A percentile compares a stretch with the other conserved stretches of the same genome.
Evolutionary conservation across 176 grass and related monocot species (phyloP).

Genomic region (Coix lacrymajobi): DNA sequence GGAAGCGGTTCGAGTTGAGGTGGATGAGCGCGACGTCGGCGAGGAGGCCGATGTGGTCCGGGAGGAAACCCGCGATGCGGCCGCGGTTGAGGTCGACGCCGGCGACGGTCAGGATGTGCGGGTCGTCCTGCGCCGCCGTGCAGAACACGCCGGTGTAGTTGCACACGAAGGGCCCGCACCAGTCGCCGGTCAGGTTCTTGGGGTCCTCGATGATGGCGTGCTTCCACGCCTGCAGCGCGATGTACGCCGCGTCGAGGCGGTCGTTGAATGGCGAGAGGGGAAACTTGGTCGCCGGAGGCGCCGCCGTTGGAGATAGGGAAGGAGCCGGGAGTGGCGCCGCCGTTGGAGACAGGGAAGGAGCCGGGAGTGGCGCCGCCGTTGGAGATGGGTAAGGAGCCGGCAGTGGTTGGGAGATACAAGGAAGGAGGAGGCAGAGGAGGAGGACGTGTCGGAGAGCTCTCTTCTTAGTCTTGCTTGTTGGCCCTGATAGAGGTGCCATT

Average conservation of each 20-base stretch:
- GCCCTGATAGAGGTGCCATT: constrained; percentile 17
- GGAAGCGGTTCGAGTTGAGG: constrained; percentile 76
- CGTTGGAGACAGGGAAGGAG: constrained; percentile 37
- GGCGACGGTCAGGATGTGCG: constrained; percentile 63
- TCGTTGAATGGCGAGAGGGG: constrained; percentile 72
- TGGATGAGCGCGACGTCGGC: constrained; percentile 64
- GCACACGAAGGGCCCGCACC: constrained; percentile 78
- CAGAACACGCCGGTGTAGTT: constrained; percentile 88
- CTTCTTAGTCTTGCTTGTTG: neutral
- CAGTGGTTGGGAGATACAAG: constrained; percentile 39
- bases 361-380: constrained; percentile 12
- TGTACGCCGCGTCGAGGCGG: constrained; percentile 58
- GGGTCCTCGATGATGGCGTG: constrained; percentile 70
- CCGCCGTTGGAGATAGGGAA: constrained; percentile 29
- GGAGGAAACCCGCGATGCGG: constrained; percentile 35
- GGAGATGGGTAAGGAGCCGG: constrained; percentile 41
- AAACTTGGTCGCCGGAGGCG: constrained; percentile 8
- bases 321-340: constrained; percentile 27
- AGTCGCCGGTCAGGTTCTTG: constrained; percentile 60
- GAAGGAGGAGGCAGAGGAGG: constrained; percentile 34
- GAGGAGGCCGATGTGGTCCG: constrained; percentile 66
- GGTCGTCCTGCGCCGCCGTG: constrained; percentile 61
- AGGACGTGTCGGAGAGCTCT: constrained; percentile 21
- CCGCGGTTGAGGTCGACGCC: constrained; percentile 77
- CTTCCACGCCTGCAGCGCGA: constrained; percentile 79